Evolutionary conservation across 2,329 filamentous ascomycete genomes (phyloP).

Genomic region (Ceratocystis papillata): DNA sequence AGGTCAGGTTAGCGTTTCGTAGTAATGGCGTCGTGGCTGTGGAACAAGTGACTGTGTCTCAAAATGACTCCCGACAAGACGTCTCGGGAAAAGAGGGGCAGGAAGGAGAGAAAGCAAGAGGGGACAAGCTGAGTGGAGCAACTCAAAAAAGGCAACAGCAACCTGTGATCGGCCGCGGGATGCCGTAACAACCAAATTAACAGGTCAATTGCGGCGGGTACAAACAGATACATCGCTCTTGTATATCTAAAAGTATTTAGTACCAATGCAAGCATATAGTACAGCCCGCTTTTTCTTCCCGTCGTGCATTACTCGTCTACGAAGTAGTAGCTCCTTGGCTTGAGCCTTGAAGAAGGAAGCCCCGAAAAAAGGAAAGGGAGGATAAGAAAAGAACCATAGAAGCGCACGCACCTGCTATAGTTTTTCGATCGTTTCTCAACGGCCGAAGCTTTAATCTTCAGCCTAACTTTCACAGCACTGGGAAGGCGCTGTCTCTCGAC

Average conservation of each 20-base stretch:
- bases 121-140: background rate
- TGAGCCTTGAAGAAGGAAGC: background rate
- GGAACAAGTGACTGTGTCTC: constrained; percentile 8
- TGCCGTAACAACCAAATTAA: background rate
- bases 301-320: background rate
- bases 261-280: background rate
- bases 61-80: background rate
- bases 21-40: background rate
- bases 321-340: constrained; percentile 1
- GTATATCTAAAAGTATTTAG: background rate
- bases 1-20: background rate
- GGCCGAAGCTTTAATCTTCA: background rate
- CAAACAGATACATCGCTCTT: background rate
- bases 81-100: background rate
- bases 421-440: background rate
- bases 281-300: background rate
- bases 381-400: background rate
- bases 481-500: background rate
- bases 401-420: background rate
- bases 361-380: background rate
- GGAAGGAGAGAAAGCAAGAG: background rate
- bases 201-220: background rate
- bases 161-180: constrained; percentile 7
- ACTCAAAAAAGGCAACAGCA: background rate
- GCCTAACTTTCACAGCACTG: too few species aligned